These are phyloP conservation scores for Leccinum pellstonianum DNA, from an alignment of 768 basidiomycete species.

Conservation along the genomic window DNA sequence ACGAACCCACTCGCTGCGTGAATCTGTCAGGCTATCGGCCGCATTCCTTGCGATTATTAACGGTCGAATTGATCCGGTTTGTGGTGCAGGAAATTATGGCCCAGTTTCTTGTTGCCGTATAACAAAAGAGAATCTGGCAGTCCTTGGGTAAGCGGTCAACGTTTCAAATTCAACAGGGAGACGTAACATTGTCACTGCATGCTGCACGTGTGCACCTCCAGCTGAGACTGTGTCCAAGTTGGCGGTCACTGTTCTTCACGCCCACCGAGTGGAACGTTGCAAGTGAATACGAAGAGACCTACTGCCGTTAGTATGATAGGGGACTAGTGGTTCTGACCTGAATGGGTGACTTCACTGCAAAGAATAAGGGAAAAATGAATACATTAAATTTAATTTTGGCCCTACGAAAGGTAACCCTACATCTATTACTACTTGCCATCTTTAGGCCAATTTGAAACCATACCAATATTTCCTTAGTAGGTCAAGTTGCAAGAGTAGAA, in stretches of 20 bases:
- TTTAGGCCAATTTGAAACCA: not conserved
- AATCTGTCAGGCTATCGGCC: not conserved
- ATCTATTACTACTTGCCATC: not conserved
- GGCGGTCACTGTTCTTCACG: not conserved
- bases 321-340: not conserved
- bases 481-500: not conserved
- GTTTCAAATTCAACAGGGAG: not conserved
- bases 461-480: not conserved
- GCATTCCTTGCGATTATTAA: conserved; percentile 2
- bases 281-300: not conserved
- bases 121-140: not conserved
- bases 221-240: not conserved
- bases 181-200: not conserved
- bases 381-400: not conserved
- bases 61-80: not conserved
- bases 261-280: not conserved
- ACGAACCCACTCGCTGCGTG: not conserved
- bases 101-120: not conserved
- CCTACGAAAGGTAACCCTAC: not conserved
- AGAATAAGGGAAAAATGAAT: not conserved
- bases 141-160: not conserved
- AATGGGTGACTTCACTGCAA: not conserved
- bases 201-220: not conserved
- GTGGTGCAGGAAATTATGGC: not conserved
- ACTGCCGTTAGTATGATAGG: not conserved